Evolutionary conservation across 257 asterid species (phyloP), one percentile per base, ranked within the genome.

Genomic region (Lycium ferocissimum): DNA sequence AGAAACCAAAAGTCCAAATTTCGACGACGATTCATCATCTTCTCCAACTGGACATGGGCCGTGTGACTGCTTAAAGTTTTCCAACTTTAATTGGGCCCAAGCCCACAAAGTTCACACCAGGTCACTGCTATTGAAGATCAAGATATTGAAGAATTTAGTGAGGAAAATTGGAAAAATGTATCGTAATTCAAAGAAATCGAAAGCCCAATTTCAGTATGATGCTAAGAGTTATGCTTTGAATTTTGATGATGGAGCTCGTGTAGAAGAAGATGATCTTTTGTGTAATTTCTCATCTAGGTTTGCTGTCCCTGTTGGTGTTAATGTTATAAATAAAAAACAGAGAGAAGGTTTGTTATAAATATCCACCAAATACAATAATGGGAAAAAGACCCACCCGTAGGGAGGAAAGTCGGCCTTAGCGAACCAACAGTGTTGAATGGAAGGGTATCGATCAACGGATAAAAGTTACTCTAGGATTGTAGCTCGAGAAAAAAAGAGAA

Each of bases 181-280:
- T 76, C 69, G 70, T 9, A 86, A 88, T 5, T 56, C 79, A n/a
- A 86, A 84, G 88, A 89, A 73, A 79, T 79, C 83, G 5, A 70
- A 26, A 51, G 47, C 85, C 69, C 88, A 87, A 84, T 83, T 85
- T 67, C 93, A 89, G 86, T 95, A 95, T 51, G 92, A 92, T 63
- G 97, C 98, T 47, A 86, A 89, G 65, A 91, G 96, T 79, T 95
- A 95, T 47, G 96, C 96, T 6, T 88, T 94, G 13, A 95, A 95
- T 63, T 95, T 95, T 57, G 93, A 88, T 49, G 90, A 91, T 49
- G 91, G 89, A 3, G 90, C 35, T 14, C 79, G 5, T 14, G 91
- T 71, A 2, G 59, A 62, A 7, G 92, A 91, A 58, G 94, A 88
- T 18, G 86, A 43, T 62, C 67, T 88, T 43, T 47, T 72, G 80